A percentile compares a stretch with the other conserved stretches of the same genome.
Conservation (phyloP, 1,284 basidiomycete species). For the Cutaneotrichosporon spelunceum region DNA sequence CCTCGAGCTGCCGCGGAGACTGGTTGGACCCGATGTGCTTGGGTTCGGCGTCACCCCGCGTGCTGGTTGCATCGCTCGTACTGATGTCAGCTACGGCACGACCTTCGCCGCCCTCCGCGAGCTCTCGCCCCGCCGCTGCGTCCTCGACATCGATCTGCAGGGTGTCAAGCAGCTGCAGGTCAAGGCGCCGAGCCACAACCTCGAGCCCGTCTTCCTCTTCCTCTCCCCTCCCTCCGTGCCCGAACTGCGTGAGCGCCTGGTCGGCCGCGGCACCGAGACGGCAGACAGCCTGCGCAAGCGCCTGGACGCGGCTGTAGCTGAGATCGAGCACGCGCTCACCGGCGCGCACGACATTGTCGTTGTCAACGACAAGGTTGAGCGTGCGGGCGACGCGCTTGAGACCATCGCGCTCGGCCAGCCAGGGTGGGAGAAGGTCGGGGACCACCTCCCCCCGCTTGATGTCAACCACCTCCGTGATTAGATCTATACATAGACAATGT, state of each 20-base stretch:
- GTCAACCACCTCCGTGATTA: conserved; percentile 27
- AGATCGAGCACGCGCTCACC: conserved; percentile 78
- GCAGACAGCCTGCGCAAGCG: conserved; percentile 70
- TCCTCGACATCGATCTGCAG: conserved; percentile 97
- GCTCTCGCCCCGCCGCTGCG: conserved; percentile 66
- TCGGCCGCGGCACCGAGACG: conserved; percentile 80
- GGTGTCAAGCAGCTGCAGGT: conserved; percentile 85
- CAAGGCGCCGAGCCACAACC: conserved; percentile 56
- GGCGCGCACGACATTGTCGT: conserved; percentile 78
- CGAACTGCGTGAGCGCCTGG: conserved; percentile 66
- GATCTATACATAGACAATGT: background rate
- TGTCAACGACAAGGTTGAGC: conserved; percentile 86
- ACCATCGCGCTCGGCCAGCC: conserved; percentile 66
- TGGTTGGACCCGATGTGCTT: too few relatives aligned
- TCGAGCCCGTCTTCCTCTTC: conserved; percentile 89
- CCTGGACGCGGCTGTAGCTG: conserved; percentile 72
- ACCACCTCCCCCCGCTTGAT: conserved; percentile 45
- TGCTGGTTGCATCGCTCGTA: background rate
- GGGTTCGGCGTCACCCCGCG: background rate
- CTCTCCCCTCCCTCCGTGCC: conserved; percentile 80
- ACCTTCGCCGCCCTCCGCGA: conserved; percentile 66
- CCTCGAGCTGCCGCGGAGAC: too few relatives aligned
- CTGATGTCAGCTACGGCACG: conserved; percentile 67
- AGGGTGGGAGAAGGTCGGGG: conserved; percentile 44
- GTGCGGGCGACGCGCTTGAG: conserved; percentile 67